Evolutionary conservation across 2,329 filamentous ascomycete genomes (phyloP).

Genomic region (Lachnellula subtilissima): DNA sequence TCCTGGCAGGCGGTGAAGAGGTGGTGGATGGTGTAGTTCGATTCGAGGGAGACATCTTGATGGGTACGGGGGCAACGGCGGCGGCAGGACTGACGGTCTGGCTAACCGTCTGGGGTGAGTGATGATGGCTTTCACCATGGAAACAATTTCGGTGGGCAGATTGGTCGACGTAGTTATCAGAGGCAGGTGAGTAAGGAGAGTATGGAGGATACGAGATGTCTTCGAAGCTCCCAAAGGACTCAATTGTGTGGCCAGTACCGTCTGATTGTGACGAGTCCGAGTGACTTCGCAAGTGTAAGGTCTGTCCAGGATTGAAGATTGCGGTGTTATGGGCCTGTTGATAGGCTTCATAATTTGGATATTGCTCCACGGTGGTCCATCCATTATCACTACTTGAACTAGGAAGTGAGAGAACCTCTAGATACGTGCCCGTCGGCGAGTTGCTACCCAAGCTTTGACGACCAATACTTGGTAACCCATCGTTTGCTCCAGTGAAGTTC

Average conservation of each 20-base stretch:
- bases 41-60: conserved; percentile 57
- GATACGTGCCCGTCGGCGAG: conserved; percentile 72
- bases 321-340: conserved; percentile 53
- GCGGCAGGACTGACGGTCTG: conserved; percentile 45
- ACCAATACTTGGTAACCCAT: conserved; percentile 43
- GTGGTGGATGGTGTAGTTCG: conserved; percentile 58
- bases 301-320: conserved; percentile 90
- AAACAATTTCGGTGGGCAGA: conserved; percentile 56
- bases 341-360: conserved; percentile 65
- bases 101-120: conserved; percentile 53
- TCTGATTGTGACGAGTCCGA: conserved; percentile 82
- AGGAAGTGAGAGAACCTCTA: conserved; percentile 79
- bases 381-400: conserved; percentile 80
- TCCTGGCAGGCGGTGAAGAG: conserved; percentile 59
- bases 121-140: conserved; percentile 49
- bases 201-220: conserved; percentile 65
- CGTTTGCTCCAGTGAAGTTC: conserved; percentile 41
- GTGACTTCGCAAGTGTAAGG: conserved; percentile 78
- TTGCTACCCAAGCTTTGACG: conserved; percentile 51
- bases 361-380: conserved; percentile 77
- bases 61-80: conserved; percentile 63
- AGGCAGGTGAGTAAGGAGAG: conserved; percentile 77
- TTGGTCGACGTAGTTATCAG: conserved; percentile 66
- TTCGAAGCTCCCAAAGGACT: conserved; percentile 69
- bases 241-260: conserved; percentile 52